Conservation (phyloP, 1,284 basidiomycete genomes). For the Fistulina hepatica region DNA sequence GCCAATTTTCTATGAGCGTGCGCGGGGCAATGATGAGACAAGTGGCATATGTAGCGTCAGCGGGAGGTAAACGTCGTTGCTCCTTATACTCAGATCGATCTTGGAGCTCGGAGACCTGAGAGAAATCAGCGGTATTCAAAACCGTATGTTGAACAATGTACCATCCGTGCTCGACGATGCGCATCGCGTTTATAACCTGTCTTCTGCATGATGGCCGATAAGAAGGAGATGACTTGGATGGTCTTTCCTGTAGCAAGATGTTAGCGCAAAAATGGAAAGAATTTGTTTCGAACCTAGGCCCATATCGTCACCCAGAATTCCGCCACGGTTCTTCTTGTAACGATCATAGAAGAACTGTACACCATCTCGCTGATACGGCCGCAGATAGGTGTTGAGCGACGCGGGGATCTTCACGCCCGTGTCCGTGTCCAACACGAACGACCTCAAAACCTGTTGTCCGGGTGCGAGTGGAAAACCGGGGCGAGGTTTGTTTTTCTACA, state of each 20-base stretch:
- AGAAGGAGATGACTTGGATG: constrained; percentile 80
- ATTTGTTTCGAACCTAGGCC: constrained; percentile 47
- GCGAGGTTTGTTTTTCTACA: constrained; percentile 28
- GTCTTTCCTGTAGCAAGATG: constrained; percentile 50
- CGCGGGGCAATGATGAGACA: constrained; percentile 73
- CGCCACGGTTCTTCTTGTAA: constrained; percentile 55
- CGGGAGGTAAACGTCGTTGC: constrained; percentile 42
- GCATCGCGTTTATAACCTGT: constrained; percentile 50
- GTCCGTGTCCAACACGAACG: constrained; percentile 37
- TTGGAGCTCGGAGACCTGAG: constrained; percentile 53
- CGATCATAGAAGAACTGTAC: constrained; percentile 63
- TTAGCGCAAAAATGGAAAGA: neutral
- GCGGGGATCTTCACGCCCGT: constrained; percentile 49
- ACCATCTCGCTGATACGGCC: constrained; percentile 80
- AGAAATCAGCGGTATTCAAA: too few relatives aligned
- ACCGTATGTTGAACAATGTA: too few relatives aligned
- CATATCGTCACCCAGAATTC: constrained; percentile 84
- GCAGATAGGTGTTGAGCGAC: constrained; percentile 67
- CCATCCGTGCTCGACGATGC: constrained; percentile 46
- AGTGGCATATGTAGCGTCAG: constrained; percentile 67
- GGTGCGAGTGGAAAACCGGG: constrained; percentile 42
- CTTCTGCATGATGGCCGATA: constrained; percentile 80
- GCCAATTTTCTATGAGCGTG: constrained; percentile 74
- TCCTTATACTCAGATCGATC: constrained; percentile 46
- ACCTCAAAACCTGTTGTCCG: constrained; percentile 30